phyloP scores from a whole-genome alignment of 176 grass and related monocot genomes.

The Eleusine coracana region DNA sequence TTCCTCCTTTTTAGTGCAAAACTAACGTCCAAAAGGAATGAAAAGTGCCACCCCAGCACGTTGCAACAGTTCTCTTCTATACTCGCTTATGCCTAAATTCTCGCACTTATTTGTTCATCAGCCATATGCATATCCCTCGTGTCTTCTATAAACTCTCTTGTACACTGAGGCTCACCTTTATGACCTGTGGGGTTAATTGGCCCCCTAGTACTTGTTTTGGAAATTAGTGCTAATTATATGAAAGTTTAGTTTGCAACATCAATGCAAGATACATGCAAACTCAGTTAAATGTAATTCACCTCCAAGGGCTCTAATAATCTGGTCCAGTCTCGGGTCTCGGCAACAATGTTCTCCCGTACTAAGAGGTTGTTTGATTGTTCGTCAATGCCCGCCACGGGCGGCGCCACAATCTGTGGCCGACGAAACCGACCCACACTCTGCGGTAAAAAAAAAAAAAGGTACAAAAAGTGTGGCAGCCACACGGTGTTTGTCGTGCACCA shows the following conservation, averaged over 20 bases:
- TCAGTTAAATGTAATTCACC: too few relatives aligned
- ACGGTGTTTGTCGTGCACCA: too few relatives aligned
- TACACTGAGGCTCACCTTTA: not conserved
- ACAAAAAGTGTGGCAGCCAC: too few relatives aligned
- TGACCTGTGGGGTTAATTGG: not conserved
- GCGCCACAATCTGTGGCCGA: too few relatives aligned
- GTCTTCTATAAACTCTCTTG: not conserved
- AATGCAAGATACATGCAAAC: not conserved
- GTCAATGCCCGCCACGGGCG: too few relatives aligned
- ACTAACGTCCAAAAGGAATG: conserved; percentile 14
- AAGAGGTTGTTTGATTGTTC: too few relatives aligned
- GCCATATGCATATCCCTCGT: not conserved
- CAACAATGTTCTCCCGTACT: too few relatives aligned
- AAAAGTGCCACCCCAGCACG: not conserved
- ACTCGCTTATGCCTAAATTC: not conserved
- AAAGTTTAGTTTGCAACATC: not conserved
- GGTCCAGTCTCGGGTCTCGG: not conserved
- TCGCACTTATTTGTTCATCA: not conserved
- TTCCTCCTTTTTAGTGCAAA: not conserved
- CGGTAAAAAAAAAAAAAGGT: too few relatives aligned
- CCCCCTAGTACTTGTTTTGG: not conserved
- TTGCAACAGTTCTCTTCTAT: not conserved
- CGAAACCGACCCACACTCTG: too few relatives aligned
- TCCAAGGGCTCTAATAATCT: not conserved
- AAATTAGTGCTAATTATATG: not conserved